Evolutionary conservation across 148 eudicot species (phyloP), one percentile per base, ranked within the genome.

Genomic region (Silene latifolia): DNA sequence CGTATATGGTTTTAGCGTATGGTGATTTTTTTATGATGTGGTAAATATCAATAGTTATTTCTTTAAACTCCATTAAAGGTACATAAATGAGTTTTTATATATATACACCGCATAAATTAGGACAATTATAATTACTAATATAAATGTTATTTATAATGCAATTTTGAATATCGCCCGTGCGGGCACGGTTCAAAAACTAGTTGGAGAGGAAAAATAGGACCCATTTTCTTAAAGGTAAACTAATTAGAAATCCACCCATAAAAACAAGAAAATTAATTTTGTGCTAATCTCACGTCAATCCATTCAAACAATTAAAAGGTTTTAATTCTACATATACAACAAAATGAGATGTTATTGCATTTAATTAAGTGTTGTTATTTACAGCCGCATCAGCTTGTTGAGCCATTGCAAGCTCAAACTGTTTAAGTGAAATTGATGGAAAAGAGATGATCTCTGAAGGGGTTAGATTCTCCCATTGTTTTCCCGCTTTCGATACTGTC

Each of bases 331-430:
- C 0, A 5, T 25, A 5, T 35, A 64, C 17, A 64, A 2, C 7
- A 4, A 17, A 15, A 5, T 2, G 15, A 9, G 15, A 3, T 32
- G 10, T 13, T 32, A 32, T 4, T 7, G 20, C 20, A 51, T 48
- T n/a, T n/a, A n/a, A n/a, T n/a, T 21, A 77, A 19, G 24, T 44
- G 21, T 32, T 64, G 19, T 69, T 60, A 19, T 76, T 15, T 69
- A 13, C 72, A 23, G 59, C 74, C 9, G 68, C 79, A 7, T 48
- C 74, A 42, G 88, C 84, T 83, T 91, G 98, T 53, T 87, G 78
- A 25, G 88, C 86, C 96, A 91, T 90, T 19, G 91, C 96, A 24
- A 82, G 78, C 74, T 94, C 97, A 53, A 91, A 90, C 44, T 94
- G 96, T 80, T 83, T 80, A 20, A 88, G 72, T 18, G 98, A 88